Evolutionary conservation across 306 rosid species (phyloP), one percentile per base, ranked within the genome.

Genomic region (Oemleria cerasiformis): DNA sequence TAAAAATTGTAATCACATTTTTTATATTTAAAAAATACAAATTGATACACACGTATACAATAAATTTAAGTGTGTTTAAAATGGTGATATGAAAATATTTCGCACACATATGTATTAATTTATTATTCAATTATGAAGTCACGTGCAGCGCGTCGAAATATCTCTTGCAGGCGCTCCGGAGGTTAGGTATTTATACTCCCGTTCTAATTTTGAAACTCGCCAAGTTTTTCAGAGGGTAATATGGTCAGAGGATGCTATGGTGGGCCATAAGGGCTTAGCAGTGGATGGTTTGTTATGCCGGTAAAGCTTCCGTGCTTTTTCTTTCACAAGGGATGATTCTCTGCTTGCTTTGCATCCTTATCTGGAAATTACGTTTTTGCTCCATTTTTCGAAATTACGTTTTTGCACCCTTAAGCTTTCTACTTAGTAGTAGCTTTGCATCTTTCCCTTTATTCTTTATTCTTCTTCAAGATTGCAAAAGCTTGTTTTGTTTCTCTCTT

Each of bases 291-390:
- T 68, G 63, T 15, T 5, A 14, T 20, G 73, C 14, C n/a, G 16
- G 51, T 20, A 68, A 68, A 68, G 73, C 40, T 39, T 39, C n/a
- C 19, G 15, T 20, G 17, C 63, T 68, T 68, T 68, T 53, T 34
- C 73, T 54, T 54, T 40, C 19, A 39, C 63, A 53, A 69, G 62
- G 60, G 51, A 68, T 47, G 51, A 68, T 68, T 68, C 62, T 68
- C 42, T 25, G n/a, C 21, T 50, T 17, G 55, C 4, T 12, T 36
- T 20, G 10, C 36, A 4, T 67, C 72, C 41, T 67, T 13, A 40
- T 12, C 19, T 13, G 51, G 64, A 69, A 40, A 69, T 41, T 69
- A 51, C 73, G 73, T 13, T 68, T 23, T 50, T 39, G 39, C 50
- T 68, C 47, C 7, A 19, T 53, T 40, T 69, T 40, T 14, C 13